Evolutionary conservation across 345 rosid species (phyloP).

Genomic region (Brassica carinata): DNA sequence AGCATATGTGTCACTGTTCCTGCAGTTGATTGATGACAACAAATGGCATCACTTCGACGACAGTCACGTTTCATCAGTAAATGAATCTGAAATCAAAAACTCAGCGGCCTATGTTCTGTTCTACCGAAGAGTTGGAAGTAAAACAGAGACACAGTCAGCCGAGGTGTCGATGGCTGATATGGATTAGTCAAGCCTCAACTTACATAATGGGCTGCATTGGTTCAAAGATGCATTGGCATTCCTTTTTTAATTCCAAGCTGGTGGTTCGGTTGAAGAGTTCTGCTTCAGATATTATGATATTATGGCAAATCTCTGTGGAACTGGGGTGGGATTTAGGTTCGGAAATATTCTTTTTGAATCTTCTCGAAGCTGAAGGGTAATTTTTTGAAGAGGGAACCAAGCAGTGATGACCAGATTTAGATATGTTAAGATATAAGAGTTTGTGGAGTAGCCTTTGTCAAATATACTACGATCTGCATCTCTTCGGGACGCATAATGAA

Average conservation of each 20-base stretch:
- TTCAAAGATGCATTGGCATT: neutral
- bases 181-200: conserved; percentile 20
- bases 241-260: conserved; percentile 16
- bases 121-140: conserved; percentile 61
- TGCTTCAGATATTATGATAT: neutral
- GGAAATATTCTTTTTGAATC: neutral
- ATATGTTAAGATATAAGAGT: conserved; percentile 1
- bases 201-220: neutral
- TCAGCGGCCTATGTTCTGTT: conserved; percentile 87
- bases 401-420: conserved; percentile 1
- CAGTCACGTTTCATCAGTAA: conserved; percentile 69
- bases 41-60: conserved; percentile 97
- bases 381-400: conserved; percentile 23
- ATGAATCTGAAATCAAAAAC: conserved; percentile 72
- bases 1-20: conserved; percentile 7
- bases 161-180: neutral
- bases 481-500: neutral
- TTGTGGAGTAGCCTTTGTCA: conserved; percentile 15
- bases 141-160: neutral
- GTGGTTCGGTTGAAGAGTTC: conserved; percentile 15
- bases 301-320: neutral
- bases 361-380: conserved; percentile 10
- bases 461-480: neutral
- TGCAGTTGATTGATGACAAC: conserved; percentile 86
- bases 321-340: neutral